Percentiles rank a stretch among this genome's conserved stretches.
Conservation (phyloP, 2,329 filamentous ascomycete genomes). For the Davidsoniella virescens region DNA sequence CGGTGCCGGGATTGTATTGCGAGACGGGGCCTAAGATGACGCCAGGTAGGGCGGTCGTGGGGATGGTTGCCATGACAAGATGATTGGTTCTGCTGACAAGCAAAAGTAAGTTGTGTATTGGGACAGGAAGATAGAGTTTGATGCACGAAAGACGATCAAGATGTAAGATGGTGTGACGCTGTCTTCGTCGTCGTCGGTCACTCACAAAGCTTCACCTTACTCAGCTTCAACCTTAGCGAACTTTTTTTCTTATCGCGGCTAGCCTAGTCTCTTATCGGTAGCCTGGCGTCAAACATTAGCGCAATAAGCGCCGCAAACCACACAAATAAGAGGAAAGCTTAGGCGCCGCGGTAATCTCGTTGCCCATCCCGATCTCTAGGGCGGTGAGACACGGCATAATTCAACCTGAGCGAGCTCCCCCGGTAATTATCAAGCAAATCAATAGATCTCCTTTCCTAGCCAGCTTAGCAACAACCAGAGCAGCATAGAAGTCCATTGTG, state of each 20-base stretch:
- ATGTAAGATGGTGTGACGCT: too few species aligned
- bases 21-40: slow-evolving; percentile 55
- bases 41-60: slow-evolving; percentile 61
- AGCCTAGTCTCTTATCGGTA: neutral
- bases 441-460: neutral
- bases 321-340: neutral
- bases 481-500: too few species aligned
- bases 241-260: slow-evolving; percentile 9
- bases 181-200: too few species aligned
- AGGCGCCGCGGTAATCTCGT: neutral
- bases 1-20: slow-evolving; percentile 57
- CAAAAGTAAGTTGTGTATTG: neutral
- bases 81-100: neutral
- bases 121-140: too few species aligned
- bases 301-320: neutral
- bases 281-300: too few species aligned
- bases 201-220: neutral
- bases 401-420: slow-evolving; percentile 10
- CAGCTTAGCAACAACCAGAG: too few species aligned
- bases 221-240: neutral
- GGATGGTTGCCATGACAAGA: slow-evolving; percentile 13
- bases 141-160: neutral
- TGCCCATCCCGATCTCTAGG: neutral
- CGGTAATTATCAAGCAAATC: neutral
- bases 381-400: slow-evolving; percentile 14